phyloP scores from a whole-genome alignment of 2,329 filamentous ascomycete species.

The Magnaporthiopsis incrustans region DNA sequence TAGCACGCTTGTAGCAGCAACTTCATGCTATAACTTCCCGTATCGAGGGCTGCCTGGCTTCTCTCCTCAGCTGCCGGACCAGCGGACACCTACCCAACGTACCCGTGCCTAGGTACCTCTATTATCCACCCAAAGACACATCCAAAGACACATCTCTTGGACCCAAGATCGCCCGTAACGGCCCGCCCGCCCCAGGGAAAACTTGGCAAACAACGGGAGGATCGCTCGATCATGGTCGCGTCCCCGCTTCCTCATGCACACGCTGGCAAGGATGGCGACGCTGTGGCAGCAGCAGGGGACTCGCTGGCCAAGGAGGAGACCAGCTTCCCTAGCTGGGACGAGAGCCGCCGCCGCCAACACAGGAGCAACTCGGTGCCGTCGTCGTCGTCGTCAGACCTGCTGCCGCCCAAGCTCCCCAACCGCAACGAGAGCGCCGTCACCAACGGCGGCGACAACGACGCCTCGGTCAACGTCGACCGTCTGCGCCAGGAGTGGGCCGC shows the following conservation, averaged over 20 bases:
- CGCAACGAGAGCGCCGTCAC: constrained; percentile 46
- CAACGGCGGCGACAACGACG: constrained; percentile 40
- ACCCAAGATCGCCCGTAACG: not conserved
- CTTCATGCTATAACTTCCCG: too few species aligned
- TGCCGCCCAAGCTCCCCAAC: constrained; percentile 18
- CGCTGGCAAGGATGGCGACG: not conserved
- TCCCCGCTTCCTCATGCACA: not conserved
- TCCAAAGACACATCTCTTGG: too few species aligned
- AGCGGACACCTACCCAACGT: too few species aligned
- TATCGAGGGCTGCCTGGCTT: too few species aligned
- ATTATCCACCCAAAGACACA: too few species aligned
- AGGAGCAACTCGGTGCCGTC: too few species aligned
- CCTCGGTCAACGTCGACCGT: constrained; percentile 19
- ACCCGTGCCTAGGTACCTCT: too few species aligned
- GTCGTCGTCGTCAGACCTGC: not conserved
- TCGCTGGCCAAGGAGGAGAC: too few species aligned
- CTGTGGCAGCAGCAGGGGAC: too few species aligned
- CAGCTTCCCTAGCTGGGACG: not conserved
- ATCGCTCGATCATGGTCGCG: not conserved
- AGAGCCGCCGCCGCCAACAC: too few species aligned
- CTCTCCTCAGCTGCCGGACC: too few species aligned
- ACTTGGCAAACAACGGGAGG: not conserved
- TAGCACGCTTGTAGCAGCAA: too few species aligned
- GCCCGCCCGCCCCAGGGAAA: not conserved
- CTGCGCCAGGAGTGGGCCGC: constrained; percentile 33